These are phyloP conservation scores for Debaryomycetaceae sp. DNA, from an alignment of 1,139 yeast genomes.

Conservation along the genomic window DNA sequence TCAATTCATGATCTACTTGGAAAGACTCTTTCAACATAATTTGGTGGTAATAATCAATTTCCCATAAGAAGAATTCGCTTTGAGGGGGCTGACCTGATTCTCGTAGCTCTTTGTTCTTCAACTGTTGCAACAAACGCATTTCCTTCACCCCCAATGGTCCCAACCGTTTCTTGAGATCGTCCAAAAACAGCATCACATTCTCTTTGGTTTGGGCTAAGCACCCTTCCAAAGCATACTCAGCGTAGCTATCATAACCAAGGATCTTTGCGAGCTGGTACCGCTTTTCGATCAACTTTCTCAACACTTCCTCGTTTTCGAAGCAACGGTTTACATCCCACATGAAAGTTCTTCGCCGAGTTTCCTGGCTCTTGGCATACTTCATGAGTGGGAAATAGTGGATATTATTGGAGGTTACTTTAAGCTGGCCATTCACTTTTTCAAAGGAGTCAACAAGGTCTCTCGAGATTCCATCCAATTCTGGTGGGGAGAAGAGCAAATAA, in stretches of 20 bases:
- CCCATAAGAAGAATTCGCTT: constrained; percentile 59
- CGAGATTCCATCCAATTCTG: constrained; percentile 69
- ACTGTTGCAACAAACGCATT: constrained; percentile 30
- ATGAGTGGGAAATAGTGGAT: constrained; percentile 73
- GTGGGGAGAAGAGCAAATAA: constrained; percentile 43
- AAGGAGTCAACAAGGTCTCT: constrained; percentile 48
- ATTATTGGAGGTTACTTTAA: constrained; percentile 67
- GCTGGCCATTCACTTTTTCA: constrained; percentile 31
- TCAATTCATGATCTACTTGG: constrained; percentile 59
- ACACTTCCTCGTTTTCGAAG: constrained; percentile 48
- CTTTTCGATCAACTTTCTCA: constrained; percentile 46
- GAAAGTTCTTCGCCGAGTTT: constrained; percentile 57
- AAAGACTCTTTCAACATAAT: constrained; percentile 54
- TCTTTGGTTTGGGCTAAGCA: constrained; percentile 67
- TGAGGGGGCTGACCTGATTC: constrained; percentile 31
- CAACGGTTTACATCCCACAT: constrained; percentile 59
- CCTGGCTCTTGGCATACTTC: constrained; percentile 52
- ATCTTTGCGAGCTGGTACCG: constrained; percentile 52
- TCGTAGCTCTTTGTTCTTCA: constrained; percentile 45
- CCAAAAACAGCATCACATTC: constrained; percentile 48
- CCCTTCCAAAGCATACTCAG: constrained; percentile 61
- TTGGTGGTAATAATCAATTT: constrained; percentile 54
- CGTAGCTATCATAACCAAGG: constrained; percentile 56
- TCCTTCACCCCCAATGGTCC: constrained; percentile 51
- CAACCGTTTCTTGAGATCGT: constrained; percentile 49